A percentile compares a stretch with the other conserved stretches of the same genome.
phyloP scores from a whole-genome alignment of 2,329 filamentous ascomycete species.

The Plenodomus biglobosus region DNA sequence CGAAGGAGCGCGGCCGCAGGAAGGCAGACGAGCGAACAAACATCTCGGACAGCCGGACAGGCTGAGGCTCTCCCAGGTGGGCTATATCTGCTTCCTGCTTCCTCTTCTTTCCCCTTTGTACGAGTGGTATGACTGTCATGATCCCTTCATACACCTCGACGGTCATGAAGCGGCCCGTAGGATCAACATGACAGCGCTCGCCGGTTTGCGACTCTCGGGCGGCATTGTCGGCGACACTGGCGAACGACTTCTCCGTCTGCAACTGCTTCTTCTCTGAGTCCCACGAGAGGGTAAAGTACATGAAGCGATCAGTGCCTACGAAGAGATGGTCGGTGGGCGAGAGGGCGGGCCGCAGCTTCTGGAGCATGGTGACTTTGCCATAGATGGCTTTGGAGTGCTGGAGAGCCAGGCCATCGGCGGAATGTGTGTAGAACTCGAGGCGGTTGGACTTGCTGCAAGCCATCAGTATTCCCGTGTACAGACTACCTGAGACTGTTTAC shows the following conservation, averaged over 20 bases:
- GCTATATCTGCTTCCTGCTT: conserved; percentile 53
- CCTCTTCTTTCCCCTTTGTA: conserved; percentile 56
- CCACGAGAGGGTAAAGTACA: conserved; percentile 91
- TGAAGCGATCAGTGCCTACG: conserved; percentile 83
- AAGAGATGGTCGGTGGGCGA: conserved; percentile 82
- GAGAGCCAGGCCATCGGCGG: conserved; percentile 61
- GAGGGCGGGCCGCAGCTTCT: conserved; percentile 74
- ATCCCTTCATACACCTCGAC: conserved; percentile 70
- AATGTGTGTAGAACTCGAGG: conserved; percentile 77
- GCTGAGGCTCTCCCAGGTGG: conserved; percentile 63
- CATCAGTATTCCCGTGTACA: neutral
- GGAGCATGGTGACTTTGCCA: conserved; percentile 82
- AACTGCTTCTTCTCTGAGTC: conserved; percentile 60
- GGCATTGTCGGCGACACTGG: conserved; percentile 62
- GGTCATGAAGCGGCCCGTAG: conserved; percentile 68
- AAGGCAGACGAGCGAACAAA: conserved; percentile 68
- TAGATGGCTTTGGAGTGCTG: conserved; percentile 73
- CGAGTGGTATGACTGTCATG: conserved; percentile 64
- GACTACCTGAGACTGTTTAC: conserved; percentile 40
- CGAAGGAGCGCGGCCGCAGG: conserved; percentile 56
- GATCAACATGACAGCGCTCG: conserved; percentile 82
- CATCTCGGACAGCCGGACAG: conserved; percentile 66
- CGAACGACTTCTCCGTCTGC: conserved; percentile 59
- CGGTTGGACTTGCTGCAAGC: conserved; percentile 71
- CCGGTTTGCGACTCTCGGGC: conserved; percentile 76